Evolutionary conservation across 768 basidiomycete species (phyloP).

Genomic region (Multifurca ochricompacta): DNA sequence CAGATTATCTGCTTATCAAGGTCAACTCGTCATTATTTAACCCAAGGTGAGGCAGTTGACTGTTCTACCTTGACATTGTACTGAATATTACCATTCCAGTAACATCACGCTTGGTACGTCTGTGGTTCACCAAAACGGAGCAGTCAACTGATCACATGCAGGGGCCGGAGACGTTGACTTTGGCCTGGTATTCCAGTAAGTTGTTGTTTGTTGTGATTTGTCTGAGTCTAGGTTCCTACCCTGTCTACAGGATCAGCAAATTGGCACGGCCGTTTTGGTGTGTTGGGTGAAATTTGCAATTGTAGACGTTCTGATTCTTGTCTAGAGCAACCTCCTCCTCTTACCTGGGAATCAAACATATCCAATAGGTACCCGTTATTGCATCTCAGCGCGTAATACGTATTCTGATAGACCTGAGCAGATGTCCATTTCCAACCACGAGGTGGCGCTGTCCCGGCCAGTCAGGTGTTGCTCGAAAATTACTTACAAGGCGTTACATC

Average conservation of each 20-base stretch:
- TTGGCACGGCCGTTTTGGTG: constrained; percentile 55
- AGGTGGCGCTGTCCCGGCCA: constrained; percentile 44
- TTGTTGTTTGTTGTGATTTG: constrained; percentile 1
- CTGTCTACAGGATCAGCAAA: constrained; percentile 33
- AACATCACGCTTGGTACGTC: constrained; percentile 33
- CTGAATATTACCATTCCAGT: constrained; percentile 18
- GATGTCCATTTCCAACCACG: constrained; percentile 58
- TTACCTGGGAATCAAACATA: constrained; percentile 50
- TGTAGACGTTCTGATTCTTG: neutral
- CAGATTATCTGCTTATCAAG: constrained; percentile 61
- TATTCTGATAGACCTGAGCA: constrained; percentile 17
- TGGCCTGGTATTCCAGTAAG: constrained; percentile 47
- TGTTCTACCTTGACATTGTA: neutral
- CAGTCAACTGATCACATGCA: constrained; percentile 29
- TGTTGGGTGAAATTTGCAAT: constrained; percentile 11
- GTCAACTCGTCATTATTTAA: constrained; percentile 54
- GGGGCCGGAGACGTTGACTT: constrained; percentile 60
- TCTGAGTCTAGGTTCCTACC: neutral
- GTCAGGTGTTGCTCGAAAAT: constrained; percentile 51
- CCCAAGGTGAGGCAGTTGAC: constrained; percentile 40
- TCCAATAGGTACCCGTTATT: constrained; percentile 38
- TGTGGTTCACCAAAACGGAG: neutral
- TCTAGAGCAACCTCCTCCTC: constrained; percentile 47
- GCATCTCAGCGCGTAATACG: neutral
- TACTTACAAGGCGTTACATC: constrained; percentile 59